Base-by-base conservation (phyloP, 371 early-diverging fungal genomes). In the Dentiscutata heterogama region DNA sequence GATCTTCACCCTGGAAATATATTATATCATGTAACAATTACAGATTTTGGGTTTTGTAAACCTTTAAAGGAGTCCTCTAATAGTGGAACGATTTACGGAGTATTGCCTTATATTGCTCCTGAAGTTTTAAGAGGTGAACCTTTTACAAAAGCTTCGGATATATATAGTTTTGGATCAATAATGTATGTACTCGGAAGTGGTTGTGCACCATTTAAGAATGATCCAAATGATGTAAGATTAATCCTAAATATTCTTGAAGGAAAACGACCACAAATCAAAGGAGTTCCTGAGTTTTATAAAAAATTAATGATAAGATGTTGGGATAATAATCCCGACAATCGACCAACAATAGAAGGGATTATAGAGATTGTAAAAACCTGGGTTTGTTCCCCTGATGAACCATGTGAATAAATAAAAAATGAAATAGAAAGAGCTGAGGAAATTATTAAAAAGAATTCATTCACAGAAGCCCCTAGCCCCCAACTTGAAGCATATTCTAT, bases 261-360 rank as follows among this genome's bases (percentile, higher is more conserved):
- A 14, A 4, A 29, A 51, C 25, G 77, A 46, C 77, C 77, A 22
- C 63, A 60, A 61, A 61, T 63, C 35, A 14, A n/a, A n/a, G 77
- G 64, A 5, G 50, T 63, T 10, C 63, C 77, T 20, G 25, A 50
- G 46, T 77, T 77, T 29, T 77, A 61, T 29, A 29, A 58, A 61
- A 53, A 61, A 16, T 27, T 77, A 31, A 77, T 77, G 77, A 74
- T 22, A 18, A 56, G 22, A 8, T 74, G 74, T 16, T 74, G 74
- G 74, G 77, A 77, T 25, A 8, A 46, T 7, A 58, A 77, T 61
- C 77, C 77, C 20, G 4, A 53, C 4, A 61, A 31, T 18, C 77
- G 77, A 7, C 61, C 61, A 18, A 58, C 58, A 58, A 58, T 58
- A 18, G 20, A 58, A 13, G 58, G 20, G 16, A 58, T 58, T 58